These are phyloP conservation scores for Rhodofomes roseus DNA, from an alignment of 1,284 basidiomycete genomes.

Conservation along the genomic window DNA sequence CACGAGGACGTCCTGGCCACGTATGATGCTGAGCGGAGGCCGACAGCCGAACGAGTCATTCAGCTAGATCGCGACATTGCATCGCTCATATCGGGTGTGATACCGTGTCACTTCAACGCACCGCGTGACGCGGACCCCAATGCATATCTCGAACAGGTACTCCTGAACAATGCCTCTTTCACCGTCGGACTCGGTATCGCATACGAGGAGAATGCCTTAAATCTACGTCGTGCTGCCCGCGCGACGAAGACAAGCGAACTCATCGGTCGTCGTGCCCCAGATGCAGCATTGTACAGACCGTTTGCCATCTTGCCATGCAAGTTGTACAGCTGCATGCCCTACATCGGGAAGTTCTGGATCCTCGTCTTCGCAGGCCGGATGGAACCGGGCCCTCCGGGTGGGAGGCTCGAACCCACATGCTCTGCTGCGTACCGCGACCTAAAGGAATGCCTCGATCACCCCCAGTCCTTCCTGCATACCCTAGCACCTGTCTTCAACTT, in stretches of 20 bases:
- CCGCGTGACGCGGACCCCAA: neutral
- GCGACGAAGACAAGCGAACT: no score
- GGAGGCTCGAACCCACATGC: no score
- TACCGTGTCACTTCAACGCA: slow-evolving; percentile 1
- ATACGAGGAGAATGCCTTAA: neutral
- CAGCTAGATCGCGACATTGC: slow-evolving; percentile 7
- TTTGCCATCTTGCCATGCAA: neutral
- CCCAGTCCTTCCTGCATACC: no score
- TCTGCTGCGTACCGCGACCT: no score
- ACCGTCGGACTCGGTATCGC: slow-evolving; percentile 1
- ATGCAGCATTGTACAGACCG: no score
- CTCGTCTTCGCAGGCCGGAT: slow-evolving; percentile 18
- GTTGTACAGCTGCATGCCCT: neutral
- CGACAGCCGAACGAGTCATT: neutral
- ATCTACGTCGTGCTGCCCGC: neutral
- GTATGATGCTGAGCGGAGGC: slow-evolving; percentile 5
- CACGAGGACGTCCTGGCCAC: slow-evolving; percentile 4
- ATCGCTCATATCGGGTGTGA: slow-evolving; percentile 1
- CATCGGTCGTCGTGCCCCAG: no score
- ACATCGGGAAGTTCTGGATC: slow-evolving; percentile 14
- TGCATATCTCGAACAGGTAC: neutral
- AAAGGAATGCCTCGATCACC: no score
- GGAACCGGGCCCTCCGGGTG: neutral
- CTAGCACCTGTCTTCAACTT: slow-evolving; percentile 11
- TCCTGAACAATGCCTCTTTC: neutral